Base-by-base conservation (phyloP, 2,329 filamentous ascomycete species). In the Aspergillus pseudotamarii region DNA sequence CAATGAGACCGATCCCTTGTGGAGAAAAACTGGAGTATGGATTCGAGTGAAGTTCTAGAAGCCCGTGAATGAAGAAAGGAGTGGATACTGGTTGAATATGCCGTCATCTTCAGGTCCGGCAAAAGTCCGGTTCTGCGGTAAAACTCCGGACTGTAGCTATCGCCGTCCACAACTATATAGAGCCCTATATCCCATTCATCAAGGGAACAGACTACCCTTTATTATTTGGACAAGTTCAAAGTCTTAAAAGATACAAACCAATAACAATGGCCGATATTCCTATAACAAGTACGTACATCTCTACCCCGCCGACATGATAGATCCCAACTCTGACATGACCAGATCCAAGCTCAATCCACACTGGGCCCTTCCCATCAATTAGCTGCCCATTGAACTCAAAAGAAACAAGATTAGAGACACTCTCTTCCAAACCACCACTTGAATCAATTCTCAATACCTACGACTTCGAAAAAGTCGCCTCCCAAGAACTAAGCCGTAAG, bases 401-500 rank as follows among this genome's bases (percentile, higher is more conserved):
- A 50, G 23, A 50, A 30, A 9, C 14, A 28, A 30, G 4, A 28
- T 50, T 8, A 30, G 46, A 50, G 16, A 28, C 21, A 23, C 21
- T 19, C 21, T 23, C 45, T 16, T 26, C 45, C 46, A 83, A 81
- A 72, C 81, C 82, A 4, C 77, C 81, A 12, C 72, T 84, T 23
- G 75, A 79, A 64, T 75, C 81, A 57, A 77, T 83, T 62, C 78
- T 84, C 68, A 83, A 80, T 67, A 71, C 80, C 14, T 77, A 84
- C 70, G 81, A 82, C 67, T 82, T 83, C 62, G 79, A 82, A 65
- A 68, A 75, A 4, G 75, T 79, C 10, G 80, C 81, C 6, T 88
- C 89, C 73, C 83, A 87, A 38, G 86, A 93, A 61, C 95, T 96
- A 92, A 95, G 93, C 84, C 93, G 90, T 81, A 89, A 88, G 8